phyloP scores from a whole-genome alignment of 2,329 filamentous ascomycete genomes.

The Triangularia verruculosa region DNA sequence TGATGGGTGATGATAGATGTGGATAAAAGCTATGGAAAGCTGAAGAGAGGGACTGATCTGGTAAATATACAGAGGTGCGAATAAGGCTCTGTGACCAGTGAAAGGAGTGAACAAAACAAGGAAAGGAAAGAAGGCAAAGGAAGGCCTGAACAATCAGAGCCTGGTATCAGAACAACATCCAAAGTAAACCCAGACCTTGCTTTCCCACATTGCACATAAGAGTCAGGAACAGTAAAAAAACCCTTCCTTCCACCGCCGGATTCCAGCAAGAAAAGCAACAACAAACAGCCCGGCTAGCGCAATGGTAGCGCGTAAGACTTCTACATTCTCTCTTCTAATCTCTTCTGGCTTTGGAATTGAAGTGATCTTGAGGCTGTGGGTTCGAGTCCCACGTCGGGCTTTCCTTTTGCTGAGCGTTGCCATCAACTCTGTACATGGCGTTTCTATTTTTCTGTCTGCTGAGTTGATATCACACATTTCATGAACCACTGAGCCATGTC shows the following conservation, averaged over 20 bases:
- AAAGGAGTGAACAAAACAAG: no score
- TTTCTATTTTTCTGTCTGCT: neutral
- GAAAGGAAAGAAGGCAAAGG: no score
- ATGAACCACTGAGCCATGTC: no score
- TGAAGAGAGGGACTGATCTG: no score
- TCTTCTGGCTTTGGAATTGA: neutral
- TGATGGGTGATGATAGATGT: no score
- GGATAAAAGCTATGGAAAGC: no score
- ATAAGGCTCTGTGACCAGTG: no score
- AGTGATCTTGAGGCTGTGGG: slow-evolving; percentile 20
- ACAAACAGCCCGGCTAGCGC: slow-evolving; percentile 18
- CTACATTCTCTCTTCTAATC: slow-evolving; percentile 10
- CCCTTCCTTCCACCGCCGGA: neutral
- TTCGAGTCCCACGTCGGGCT: slow-evolving; percentile 23
- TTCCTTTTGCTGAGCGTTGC: slow-evolving; percentile 9
- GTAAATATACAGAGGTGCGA: no score
- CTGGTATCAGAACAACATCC: no score
- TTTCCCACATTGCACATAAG: neutral
- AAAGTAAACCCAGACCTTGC: neutral
- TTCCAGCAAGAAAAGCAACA: neutral
- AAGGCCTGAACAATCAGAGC: no score
- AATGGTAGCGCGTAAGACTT: slow-evolving; percentile 24
- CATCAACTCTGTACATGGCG: neutral
- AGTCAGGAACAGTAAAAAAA: neutral
- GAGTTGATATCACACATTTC: no score